phyloP scores from a whole-genome alignment of 495 filamentous ascomycete genomes.

The Penicillium taxi region DNA sequence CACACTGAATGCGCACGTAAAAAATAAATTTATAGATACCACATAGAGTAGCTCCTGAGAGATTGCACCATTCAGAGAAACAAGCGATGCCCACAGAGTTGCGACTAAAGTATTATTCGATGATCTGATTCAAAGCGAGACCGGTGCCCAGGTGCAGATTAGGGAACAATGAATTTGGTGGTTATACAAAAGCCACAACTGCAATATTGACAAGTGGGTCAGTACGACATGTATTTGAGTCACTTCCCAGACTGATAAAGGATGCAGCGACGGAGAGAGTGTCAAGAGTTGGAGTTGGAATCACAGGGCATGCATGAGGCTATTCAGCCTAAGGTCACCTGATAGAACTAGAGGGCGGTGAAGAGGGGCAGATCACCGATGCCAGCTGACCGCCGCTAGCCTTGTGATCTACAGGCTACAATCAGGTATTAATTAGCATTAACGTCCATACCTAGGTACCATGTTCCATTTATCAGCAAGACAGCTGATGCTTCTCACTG shows the following conservation, averaged over 20 bases:
- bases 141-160: constrained; percentile 1
- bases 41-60: constrained; percentile 9
- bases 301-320: constrained; percentile 19
- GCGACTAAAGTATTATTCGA: constrained; percentile 9
- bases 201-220: background rate
- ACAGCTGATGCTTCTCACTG: too few species aligned
- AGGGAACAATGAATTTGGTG: constrained; percentile 4
- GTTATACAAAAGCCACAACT: background rate
- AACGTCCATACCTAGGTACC: too few species aligned
- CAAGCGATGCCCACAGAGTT: constrained; percentile 5
- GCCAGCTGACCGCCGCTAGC: too few species aligned
- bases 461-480: too few species aligned
- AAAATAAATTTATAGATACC: too few species aligned
- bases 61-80: constrained; percentile 11
- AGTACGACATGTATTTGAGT: background rate
- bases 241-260: background rate
- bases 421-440: too few species aligned
- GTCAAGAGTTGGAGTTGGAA: constrained; percentile 1
- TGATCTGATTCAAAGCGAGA: constrained; percentile 11
- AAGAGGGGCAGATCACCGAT: background rate
- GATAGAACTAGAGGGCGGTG: constrained; percentile 20
- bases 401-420: too few species aligned
- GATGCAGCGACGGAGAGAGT: background rate
- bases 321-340: constrained; percentile 25
- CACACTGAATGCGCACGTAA: constrained; percentile 13